Evolutionary conservation across 345 rosid species (phyloP).

Genomic region (Combretum micranthum): DNA sequence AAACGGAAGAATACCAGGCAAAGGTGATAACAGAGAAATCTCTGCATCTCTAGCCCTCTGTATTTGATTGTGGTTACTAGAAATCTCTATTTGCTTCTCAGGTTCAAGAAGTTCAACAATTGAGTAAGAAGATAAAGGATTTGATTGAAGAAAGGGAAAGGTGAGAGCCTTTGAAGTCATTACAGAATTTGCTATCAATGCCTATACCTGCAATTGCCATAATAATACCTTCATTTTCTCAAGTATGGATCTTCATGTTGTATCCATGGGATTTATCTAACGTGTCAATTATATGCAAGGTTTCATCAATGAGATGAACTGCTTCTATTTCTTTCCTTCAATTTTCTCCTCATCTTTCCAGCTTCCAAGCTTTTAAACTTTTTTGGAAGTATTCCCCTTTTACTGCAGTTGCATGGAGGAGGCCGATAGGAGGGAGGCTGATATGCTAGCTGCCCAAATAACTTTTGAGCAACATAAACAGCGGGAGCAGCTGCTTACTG

Average conservation of each 20-base stretch:
- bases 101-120: slow-evolving; percentile 62
- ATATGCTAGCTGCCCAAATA: slow-evolving; percentile 51
- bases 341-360: neutral
- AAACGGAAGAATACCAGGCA: slow-evolving; percentile 51
- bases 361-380: neutral
- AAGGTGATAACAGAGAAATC: slow-evolving; percentile 36
- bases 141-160: slow-evolving; percentile 67
- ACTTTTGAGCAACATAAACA: slow-evolving; percentile 63
- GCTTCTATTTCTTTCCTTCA: neutral
- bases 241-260: neutral
- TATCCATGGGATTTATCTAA: too few relatives aligned
- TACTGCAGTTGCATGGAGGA: slow-evolving; percentile 51
- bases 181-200: neutral
- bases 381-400: slow-evolving; percentile 3
- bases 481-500: slow-evolving; percentile 68
- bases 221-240: neutral
- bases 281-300: too few relatives aligned
- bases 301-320: neutral
- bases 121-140: slow-evolving; percentile 45
- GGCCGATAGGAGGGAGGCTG: slow-evolving; percentile 53
- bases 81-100: slow-evolving; percentile 9
- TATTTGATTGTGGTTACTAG: slow-evolving; percentile 1
- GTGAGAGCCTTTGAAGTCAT: slow-evolving; percentile 22
- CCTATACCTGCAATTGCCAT: neutral
- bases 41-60: neutral